These are phyloP conservation scores for Acanthamoeba divionensis DNA, from an alignment of 208 protist species.

Conservation along the genomic window DNA sequence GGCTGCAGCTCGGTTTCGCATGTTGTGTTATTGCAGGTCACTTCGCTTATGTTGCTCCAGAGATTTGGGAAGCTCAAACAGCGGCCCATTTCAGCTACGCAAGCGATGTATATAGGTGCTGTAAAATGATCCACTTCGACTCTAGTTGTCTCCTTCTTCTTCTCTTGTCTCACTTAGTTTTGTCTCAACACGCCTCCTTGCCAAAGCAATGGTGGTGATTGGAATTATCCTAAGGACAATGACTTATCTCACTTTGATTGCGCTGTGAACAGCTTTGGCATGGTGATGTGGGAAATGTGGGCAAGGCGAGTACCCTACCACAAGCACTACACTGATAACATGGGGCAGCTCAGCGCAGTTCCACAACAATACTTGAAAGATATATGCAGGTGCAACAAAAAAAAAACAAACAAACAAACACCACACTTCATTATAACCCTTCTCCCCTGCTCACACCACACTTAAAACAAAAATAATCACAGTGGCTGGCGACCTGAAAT, in stretches of 20 bases:
- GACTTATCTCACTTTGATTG: too few species aligned
- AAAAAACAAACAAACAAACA: too few species aligned
- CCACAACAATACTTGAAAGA: neutral
- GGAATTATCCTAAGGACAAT: too few species aligned
- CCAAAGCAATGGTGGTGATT: too few species aligned
- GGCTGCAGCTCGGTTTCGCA: neutral
- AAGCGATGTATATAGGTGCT: neutral
- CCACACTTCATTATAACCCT: too few species aligned
- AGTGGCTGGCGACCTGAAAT: neutral
- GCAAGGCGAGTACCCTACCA: neutral
- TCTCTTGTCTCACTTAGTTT: too few species aligned
- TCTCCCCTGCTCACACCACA: too few species aligned
- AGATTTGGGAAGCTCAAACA: neutral
- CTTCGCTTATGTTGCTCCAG: constrained; percentile 24
- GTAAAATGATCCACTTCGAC: neutral
- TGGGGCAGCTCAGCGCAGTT: neutral
- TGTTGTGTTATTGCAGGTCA: neutral
- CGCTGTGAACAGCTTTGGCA: constrained; percentile 13
- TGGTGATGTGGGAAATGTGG: constrained; percentile 37
- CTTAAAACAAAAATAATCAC: too few species aligned
- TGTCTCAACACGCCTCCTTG: too few species aligned
- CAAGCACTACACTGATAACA: neutral
- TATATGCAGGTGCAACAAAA: neutral
- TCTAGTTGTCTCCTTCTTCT: neutral
- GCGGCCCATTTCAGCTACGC: neutral